phyloP scores from a whole-genome alignment of 2,329 filamentous ascomycete genomes.

The Penicillium sp. region DNA sequence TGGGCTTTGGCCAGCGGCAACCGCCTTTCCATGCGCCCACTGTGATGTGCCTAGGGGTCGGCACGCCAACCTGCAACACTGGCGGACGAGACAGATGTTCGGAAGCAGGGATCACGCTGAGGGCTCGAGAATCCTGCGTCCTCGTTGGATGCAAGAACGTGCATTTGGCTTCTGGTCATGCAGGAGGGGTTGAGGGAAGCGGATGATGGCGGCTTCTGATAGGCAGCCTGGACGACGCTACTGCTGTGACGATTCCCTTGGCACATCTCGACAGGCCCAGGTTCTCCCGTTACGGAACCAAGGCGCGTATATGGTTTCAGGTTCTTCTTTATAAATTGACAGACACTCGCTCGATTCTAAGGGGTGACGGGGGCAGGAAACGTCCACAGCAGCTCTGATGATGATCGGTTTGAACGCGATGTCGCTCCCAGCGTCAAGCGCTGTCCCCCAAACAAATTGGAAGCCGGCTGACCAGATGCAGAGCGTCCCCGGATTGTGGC shows the following conservation, averaged over 20 bases:
- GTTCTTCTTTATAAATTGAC: not conserved
- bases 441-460: not conserved
- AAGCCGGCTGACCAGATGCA: not conserved
- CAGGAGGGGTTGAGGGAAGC: conserved; percentile 11
- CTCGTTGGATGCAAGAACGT: conserved; percentile 9
- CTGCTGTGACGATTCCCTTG: conserved; percentile 16
- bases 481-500: not conserved
- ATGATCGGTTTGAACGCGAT: not conserved
- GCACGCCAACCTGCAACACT: conserved; percentile 15
- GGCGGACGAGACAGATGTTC: not conserved
- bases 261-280: conserved; percentile 3
- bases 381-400: not conserved
- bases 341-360: not conserved
- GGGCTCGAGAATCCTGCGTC: not conserved
- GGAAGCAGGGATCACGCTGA: not conserved
- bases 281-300: not conserved
- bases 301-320: not conserved
- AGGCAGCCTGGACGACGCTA: conserved; percentile 14
- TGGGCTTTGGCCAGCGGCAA: conserved; percentile 13
- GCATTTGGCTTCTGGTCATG: conserved; percentile 7
- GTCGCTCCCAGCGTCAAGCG: not conserved
- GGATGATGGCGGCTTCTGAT: conserved; percentile 13
- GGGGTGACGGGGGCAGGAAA: not conserved
- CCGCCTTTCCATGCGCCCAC: conserved; percentile 6
- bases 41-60: conserved; percentile 7